Evolutionary conservation across 805 yeast species (phyloP).

Genomic region (Ogataea trehalophila): DNA sequence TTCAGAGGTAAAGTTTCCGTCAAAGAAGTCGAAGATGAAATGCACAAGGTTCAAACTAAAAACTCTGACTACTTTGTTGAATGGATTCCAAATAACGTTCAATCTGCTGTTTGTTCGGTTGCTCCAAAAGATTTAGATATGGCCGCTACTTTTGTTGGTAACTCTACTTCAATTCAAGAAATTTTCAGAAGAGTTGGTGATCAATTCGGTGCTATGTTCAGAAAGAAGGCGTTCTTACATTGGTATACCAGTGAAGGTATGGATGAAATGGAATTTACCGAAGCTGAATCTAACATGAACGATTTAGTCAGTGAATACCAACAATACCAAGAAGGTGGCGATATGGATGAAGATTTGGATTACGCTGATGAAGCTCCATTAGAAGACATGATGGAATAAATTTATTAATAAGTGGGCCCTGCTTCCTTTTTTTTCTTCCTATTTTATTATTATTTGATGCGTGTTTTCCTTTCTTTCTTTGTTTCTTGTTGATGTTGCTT

Average conservation of each 20-base stretch:
- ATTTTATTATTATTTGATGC: not conserved
- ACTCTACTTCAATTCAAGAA: constrained; percentile 90
- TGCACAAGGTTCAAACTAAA: constrained; percentile 77
- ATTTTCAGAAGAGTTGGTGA: constrained; percentile 84
- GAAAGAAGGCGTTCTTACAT: constrained; percentile 91
- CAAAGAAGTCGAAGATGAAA: constrained; percentile 92
- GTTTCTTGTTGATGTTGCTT: not conserved
- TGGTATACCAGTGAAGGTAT: constrained; percentile 96
- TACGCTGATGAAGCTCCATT: constrained; percentile 61
- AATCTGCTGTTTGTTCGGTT: constrained; percentile 88
- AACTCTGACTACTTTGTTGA: constrained; percentile 83
- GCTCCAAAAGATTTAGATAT: constrained; percentile 82
- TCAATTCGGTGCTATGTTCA: constrained; percentile 88
- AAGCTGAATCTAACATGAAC: constrained; percentile 87
- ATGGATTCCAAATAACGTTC: constrained; percentile 95
- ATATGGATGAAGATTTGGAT: constrained; percentile 72
- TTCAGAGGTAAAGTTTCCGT: constrained; percentile 91
- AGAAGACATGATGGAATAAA: constrained; percentile 40
- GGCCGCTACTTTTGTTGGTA: constrained; percentile 91
- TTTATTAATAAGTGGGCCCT: constrained; percentile 1
- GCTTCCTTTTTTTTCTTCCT: not conserved
- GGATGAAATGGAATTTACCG: constrained; percentile 92
- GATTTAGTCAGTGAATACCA: constrained; percentile 87
- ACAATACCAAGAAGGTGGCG: constrained; percentile 82
- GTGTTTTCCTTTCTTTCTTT: constrained; percentile 2